Evolutionary conservation across 768 basidiomycete species (phyloP).

Genomic region (Daedalea quercina): DNA sequence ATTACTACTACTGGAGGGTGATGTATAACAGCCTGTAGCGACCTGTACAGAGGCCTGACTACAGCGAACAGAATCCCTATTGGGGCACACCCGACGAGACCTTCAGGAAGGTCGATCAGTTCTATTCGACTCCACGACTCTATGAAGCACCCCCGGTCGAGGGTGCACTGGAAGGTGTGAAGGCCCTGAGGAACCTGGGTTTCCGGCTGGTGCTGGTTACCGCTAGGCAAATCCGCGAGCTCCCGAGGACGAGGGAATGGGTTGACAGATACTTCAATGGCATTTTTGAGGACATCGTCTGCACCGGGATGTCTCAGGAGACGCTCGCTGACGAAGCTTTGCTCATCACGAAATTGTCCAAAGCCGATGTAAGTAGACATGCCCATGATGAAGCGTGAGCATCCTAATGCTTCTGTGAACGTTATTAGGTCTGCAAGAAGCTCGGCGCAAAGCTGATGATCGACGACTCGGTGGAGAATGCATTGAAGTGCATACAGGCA

Average conservation of each 20-base stretch:
- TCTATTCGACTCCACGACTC: slow-evolving; percentile 48
- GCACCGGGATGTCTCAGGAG: slow-evolving; percentile 67
- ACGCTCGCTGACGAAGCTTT: slow-evolving; percentile 37
- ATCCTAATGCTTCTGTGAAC: no score
- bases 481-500: slow-evolving; percentile 47
- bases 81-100: slow-evolving; percentile 62
- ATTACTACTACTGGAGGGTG: slow-evolving; percentile 77
- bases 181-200: slow-evolving; percentile 52
- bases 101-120: slow-evolving; percentile 48
- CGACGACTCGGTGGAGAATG: slow-evolving; percentile 81
- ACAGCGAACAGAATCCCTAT: slow-evolving; percentile 34
- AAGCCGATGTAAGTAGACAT: slow-evolving; percentile 50
- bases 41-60: neutral
- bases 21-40: neutral
- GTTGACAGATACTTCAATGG: slow-evolving; percentile 59
- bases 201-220: slow-evolving; percentile 71
- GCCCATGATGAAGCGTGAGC: no score
- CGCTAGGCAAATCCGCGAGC: slow-evolving; percentile 51
- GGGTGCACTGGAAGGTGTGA: slow-evolving; percentile 54
- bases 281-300: slow-evolving; percentile 55
- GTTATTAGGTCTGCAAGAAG: slow-evolving; percentile 59
- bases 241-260: slow-evolving; percentile 62
- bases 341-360: slow-evolving; percentile 52
- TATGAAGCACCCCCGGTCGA: slow-evolving; percentile 43
- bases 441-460: slow-evolving; percentile 61